Evolutionary conservation across 108 stramenopile species (phyloP), one percentile per base, ranked within the genome.

Genomic region (Nitzschia sp.): DNA sequence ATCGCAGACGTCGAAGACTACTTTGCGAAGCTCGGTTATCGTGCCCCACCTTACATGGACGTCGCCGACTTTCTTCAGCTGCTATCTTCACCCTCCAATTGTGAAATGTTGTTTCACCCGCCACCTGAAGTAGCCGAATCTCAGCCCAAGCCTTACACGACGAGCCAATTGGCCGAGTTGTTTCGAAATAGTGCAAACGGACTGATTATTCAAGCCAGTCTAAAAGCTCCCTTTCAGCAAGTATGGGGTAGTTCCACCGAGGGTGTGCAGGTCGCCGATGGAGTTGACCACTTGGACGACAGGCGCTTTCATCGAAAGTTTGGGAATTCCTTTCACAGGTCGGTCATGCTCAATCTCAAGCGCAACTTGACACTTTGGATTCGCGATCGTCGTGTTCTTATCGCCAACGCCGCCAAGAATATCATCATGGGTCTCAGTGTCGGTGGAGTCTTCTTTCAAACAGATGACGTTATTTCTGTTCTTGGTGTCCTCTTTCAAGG

Each of bases 51-150:
- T 3, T 75, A 76, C 25, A 81, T 91, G 78, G 95, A 95, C 68
- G 85, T 88, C 23, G 96, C 90, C 2, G 94, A 96, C 68, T 96
- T 91, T 63, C 59, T 90, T 27, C 89, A 91, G 68, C 70, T 79
- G 19, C 67, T 91, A 59, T 71, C 89, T 23, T 86, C 82, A 25
- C 63, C 54, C 1, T 59, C 76, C 26, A 85, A 91, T 58, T 80
- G 77, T 28, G 73, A 65, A 18, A 46, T 47, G 11, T 34, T 83
- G 35, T 89, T 67, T 33, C 24, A 64, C 29, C 71, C 71, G 28
- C 63, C 71, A 17, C 71, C 71, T 21, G 60, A 61, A 11, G 55
- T 66, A 38, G 64, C 64, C 59, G 69, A 70, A 46, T 24, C 53
- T 35, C 27, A 77, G 54, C 25, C 68, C 5, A 34, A 64, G 49